Percentiles rank a stretch among this genome's conserved stretches.
Conservation (phyloP, 2,329 filamentous ascomycete genomes). For the Penicillium sp. region DNA sequence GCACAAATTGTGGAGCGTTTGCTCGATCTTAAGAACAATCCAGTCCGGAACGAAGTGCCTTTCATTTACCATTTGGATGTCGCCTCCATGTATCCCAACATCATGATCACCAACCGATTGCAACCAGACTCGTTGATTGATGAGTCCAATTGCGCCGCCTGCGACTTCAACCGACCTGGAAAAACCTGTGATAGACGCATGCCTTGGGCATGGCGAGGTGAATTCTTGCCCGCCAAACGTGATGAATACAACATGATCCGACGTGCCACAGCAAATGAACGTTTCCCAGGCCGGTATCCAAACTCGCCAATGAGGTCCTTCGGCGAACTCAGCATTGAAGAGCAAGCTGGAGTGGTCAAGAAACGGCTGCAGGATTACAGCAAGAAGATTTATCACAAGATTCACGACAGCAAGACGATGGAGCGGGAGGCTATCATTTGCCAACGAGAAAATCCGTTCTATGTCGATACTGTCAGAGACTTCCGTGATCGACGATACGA, state of each 20-base stretch:
- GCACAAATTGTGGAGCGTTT: constrained; percentile 73
- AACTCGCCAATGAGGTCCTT: constrained; percentile 71
- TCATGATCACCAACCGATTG: constrained; percentile 98
- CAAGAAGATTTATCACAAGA: constrained; percentile 99
- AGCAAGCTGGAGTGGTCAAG: constrained; percentile 75
- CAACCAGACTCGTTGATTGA: constrained; percentile 99
- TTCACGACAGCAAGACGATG: constrained; percentile 89
- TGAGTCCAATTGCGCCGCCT: constrained; percentile 93
- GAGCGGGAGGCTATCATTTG: constrained; percentile 96
- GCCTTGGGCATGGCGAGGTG: constrained; percentile 97
- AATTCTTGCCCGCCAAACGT: constrained; percentile 91
- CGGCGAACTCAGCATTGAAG: constrained; percentile 74
- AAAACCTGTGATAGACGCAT: constrained; percentile 94
- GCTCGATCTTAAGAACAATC: constrained; percentile 71
- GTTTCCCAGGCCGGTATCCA: constrained; percentile 76
- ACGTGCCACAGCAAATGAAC: constrained; percentile 85
- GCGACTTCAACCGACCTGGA: constrained; percentile 95
- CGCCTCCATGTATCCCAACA: constrained; percentile 99
- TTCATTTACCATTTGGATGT: constrained; percentile 98
- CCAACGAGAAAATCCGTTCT: constrained; percentile 96
- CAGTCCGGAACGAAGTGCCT: constrained; percentile 79
- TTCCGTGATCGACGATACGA: constrained; percentile 97
- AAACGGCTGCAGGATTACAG: constrained; percentile 90
- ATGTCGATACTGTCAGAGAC: constrained; percentile 91
- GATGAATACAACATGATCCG: constrained; percentile 99